Percentiles rank a stretch among this genome's conserved stretches.
These are phyloP conservation scores for Gynandropsis gynandra DNA, from an alignment of 345 rosid species.

Conservation along the genomic window DNA sequence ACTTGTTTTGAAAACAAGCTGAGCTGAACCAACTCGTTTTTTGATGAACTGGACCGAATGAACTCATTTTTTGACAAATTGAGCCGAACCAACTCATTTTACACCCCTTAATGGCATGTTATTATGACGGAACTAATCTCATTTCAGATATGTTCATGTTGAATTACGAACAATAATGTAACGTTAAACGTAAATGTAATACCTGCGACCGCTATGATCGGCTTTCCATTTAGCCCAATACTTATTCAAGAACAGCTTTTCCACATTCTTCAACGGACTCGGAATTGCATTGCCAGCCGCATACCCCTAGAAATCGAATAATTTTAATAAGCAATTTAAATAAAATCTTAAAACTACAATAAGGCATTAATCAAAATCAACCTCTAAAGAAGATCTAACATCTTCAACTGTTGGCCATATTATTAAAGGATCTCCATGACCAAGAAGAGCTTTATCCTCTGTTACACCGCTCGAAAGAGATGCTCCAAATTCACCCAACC, in stretches of 20 bases:
- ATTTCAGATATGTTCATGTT: no score
- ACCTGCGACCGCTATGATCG: slow-evolving; percentile 74
- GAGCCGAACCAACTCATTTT: no score
- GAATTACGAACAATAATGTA: no score
- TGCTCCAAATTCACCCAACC: slow-evolving; percentile 77
- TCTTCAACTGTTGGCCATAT: slow-evolving; percentile 96
- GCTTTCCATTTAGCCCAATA: slow-evolving; percentile 97
- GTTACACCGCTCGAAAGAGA: slow-evolving; percentile 77
- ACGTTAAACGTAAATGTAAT: no score
- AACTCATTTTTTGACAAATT: no score
- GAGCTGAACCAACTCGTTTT: no score
- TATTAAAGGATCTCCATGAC: slow-evolving; percentile 65
- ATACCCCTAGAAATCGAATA: slow-evolving; percentile 61
- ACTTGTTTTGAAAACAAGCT: no score
- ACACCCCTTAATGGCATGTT: no score
- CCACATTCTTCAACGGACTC: slow-evolving; percentile 83
- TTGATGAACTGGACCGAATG: no score
- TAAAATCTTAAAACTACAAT: neutral
- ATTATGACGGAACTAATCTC: no score
- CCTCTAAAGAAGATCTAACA: slow-evolving; percentile 91
- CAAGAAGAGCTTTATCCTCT: slow-evolving; percentile 73
- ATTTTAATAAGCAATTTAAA: neutral
- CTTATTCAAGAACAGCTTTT: slow-evolving; percentile 65
- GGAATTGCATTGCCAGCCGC: slow-evolving; percentile 89
- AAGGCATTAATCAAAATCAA: slow-evolving; percentile 26